Conservation (phyloP, 2,329 filamentous ascomycete genomes). For the Chlorencoelia australis region DNA sequence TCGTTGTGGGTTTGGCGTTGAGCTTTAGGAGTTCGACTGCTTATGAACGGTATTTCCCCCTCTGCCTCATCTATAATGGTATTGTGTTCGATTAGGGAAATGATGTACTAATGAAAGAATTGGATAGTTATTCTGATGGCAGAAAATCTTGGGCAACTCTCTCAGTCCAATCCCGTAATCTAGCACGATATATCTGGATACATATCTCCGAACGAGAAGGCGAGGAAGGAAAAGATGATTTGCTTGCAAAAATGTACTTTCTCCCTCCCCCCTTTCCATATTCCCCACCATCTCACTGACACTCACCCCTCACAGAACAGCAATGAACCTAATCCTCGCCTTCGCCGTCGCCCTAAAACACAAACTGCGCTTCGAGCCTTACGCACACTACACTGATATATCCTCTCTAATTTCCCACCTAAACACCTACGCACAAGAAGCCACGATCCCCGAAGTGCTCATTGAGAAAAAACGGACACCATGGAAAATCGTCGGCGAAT, state of each 20-base stretch:
- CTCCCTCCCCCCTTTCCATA: constrained; percentile 18
- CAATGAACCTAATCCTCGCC: constrained; percentile 68
- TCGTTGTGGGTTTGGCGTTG: constrained; percentile 69
- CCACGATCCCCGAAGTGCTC: constrained; percentile 31
- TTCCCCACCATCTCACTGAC: constrained; percentile 3
- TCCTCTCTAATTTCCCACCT: constrained; percentile 59
- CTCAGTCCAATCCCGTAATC: constrained; percentile 51
- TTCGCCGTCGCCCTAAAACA: constrained; percentile 75
- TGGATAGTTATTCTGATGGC: constrained; percentile 45
- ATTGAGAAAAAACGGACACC: constrained; percentile 14
- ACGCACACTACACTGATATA: constrained; percentile 66
- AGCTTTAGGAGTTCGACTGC: constrained; percentile 70
- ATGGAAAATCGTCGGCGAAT: constrained; percentile 59
- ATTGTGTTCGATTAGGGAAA: neutral
- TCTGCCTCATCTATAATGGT: neutral
- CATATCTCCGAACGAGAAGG: constrained; percentile 54
- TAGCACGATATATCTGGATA: constrained; percentile 77
- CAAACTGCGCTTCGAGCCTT: constrained; percentile 74
- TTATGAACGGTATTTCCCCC: constrained; percentile 48
- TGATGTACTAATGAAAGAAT: neutral
- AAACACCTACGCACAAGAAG: constrained; percentile 59
- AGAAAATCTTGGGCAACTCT: constrained; percentile 53
- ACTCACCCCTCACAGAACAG: constrained; percentile 7
- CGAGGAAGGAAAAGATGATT: constrained; percentile 49
- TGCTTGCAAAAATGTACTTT: constrained; percentile 52